Conservation (phyloP, 805 yeast genomes). For the Monosporozyma unispora region DNA sequence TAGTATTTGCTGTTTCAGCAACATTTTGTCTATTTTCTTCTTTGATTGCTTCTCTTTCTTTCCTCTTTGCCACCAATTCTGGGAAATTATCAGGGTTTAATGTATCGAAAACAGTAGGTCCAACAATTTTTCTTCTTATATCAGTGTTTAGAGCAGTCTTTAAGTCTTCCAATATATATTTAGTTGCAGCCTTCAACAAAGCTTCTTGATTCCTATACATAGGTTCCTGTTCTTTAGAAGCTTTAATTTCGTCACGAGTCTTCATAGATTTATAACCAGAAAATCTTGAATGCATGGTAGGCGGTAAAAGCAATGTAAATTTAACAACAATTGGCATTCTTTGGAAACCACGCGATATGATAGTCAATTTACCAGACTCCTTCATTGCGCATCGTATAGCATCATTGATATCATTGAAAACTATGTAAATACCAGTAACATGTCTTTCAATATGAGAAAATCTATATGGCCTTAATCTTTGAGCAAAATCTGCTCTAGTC, state of each 20-base stretch:
- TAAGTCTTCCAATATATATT: constrained; percentile 53
- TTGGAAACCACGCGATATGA: constrained; percentile 15
- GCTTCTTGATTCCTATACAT: constrained; percentile 22
- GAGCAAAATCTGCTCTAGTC: constrained; percentile 56
- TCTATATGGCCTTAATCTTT: constrained; percentile 46
- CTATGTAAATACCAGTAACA: constrained; percentile 56
- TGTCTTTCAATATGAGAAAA: constrained; percentile 63
- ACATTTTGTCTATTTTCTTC: constrained; percentile 5
- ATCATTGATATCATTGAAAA: constrained; percentile 42
- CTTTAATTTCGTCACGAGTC: neutral
- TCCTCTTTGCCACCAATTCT: constrained; percentile 32
- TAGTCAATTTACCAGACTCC: constrained; percentile 19
- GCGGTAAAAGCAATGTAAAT: constrained; percentile 16
- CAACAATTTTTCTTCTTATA: constrained; percentile 62
- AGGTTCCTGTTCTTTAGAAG: constrained; percentile 1
- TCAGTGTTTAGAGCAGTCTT: constrained; percentile 57
- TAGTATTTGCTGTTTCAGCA: neutral
- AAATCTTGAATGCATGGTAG: constrained; percentile 3
- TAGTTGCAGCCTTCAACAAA: constrained; percentile 50
- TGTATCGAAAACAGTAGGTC: constrained; percentile 54
- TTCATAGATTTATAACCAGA: constrained; percentile 1
- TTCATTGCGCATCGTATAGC: constrained; percentile 20
- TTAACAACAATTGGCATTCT: constrained; percentile 18
- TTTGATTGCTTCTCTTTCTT: constrained; percentile 23
- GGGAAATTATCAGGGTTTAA: constrained; percentile 55